Conservation (phyloP, 2,329 filamentous ascomycete species). For the Leptosphaerulina australis region DNA sequence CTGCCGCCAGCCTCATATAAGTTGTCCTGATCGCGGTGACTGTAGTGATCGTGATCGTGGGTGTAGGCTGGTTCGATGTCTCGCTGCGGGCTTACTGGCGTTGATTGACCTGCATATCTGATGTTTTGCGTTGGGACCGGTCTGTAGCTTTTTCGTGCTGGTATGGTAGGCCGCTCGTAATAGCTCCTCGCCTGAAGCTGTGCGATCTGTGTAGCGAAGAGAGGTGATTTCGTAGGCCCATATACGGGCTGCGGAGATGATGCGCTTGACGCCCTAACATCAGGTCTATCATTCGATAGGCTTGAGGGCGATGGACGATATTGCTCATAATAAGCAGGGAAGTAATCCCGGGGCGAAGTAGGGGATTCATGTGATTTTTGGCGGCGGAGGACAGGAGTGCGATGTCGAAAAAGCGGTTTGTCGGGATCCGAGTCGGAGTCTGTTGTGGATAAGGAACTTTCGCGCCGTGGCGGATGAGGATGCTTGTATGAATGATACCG, state of each 20-base stretch:
- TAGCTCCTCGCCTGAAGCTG: slow-evolving; percentile 45
- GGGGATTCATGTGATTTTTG: slow-evolving; percentile 53
- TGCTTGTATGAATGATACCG: slow-evolving; percentile 40
- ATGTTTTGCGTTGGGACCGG: slow-evolving; percentile 28
- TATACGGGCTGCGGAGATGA: slow-evolving; percentile 45
- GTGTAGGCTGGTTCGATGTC: slow-evolving; percentile 32
- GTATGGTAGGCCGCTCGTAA: slow-evolving; percentile 40
- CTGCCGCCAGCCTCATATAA: slow-evolving; percentile 11
- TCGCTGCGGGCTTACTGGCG: slow-evolving; percentile 27
- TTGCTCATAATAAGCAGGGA: slow-evolving; percentile 43
- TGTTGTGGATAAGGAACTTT: slow-evolving; percentile 43
- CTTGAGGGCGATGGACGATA: slow-evolving; percentile 38
- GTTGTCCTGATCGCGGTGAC: slow-evolving; percentile 9
- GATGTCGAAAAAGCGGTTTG: slow-evolving; percentile 31
- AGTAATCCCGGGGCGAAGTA: slow-evolving; percentile 47
- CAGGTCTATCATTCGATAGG: slow-evolving; percentile 18
- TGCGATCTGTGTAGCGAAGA: slow-evolving; percentile 56
- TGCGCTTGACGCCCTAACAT: slow-evolving; percentile 25
- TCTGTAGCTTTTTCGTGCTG: slow-evolving; percentile 34
- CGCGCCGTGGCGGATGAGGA: slow-evolving; percentile 39
- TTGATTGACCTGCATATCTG: slow-evolving; percentile 31
- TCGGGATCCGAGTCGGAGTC: slow-evolving; percentile 43
- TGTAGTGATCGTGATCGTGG: slow-evolving; percentile 27
- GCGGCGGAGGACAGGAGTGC: slow-evolving; percentile 46
- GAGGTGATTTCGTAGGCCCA: slow-evolving; percentile 52